These are phyloP conservation scores for Penstemon davidsonii DNA, from an alignment of 257 asterid genomes.

Conservation along the genomic window DNA sequence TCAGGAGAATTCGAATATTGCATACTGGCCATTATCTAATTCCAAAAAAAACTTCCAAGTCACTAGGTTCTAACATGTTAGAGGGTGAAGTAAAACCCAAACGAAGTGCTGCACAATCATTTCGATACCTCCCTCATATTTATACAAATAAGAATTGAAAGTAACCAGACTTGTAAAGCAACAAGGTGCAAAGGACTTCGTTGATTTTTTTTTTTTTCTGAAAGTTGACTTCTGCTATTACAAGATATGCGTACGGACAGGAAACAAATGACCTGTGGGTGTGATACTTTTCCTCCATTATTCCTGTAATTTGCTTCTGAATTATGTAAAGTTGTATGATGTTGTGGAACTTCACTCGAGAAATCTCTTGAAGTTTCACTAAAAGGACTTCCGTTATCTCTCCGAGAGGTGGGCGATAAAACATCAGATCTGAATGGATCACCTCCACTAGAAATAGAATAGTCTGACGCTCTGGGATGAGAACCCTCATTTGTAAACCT, in stretches of 20 bases:
- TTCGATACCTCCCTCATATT: background rate
- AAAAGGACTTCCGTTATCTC: constrained; percentile 60
- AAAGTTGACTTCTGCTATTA: background rate
- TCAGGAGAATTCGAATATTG: constrained; percentile 3
- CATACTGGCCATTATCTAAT: constrained; percentile 1
- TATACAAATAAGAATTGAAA: background rate
- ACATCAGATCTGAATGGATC: constrained; percentile 52
- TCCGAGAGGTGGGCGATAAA: constrained; percentile 55
- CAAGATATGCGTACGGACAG: constrained; percentile 11
- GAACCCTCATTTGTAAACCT: constrained; percentile 63
- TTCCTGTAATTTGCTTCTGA: constrained; percentile 33
- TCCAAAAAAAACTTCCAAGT: background rate
- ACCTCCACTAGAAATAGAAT: constrained; percentile 61
- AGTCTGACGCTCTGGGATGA: constrained; percentile 58
- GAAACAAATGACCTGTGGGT: constrained; percentile 57
- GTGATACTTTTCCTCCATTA: constrained; percentile 31
- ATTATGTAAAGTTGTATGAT: constrained; percentile 19
- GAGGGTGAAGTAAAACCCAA: background rate
- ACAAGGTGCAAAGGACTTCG: too few relatives aligned
- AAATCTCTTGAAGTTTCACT: constrained; percentile 62
- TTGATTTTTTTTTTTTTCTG: background rate
- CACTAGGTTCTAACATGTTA: background rate
- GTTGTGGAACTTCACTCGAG: constrained; percentile 42
- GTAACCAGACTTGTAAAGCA: too few relatives aligned
- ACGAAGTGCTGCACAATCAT: background rate